Percentiles rank a stretch among this genome's conserved stretches.
These are phyloP conservation scores for Polygonum aviculare DNA, from an alignment of 148 eudicot genomes.

Conservation along the genomic window DNA sequence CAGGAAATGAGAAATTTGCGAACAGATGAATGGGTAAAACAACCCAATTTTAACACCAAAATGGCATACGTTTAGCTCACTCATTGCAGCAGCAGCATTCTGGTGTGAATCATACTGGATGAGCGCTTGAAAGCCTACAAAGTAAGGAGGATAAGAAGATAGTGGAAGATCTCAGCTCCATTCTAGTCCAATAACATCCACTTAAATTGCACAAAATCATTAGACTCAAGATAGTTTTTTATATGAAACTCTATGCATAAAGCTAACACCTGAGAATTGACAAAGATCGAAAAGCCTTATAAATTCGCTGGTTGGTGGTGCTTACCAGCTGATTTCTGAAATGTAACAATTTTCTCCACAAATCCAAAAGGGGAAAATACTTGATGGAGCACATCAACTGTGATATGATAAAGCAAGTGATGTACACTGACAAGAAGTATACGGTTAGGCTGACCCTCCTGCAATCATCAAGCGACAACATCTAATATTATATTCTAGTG, in stretches of 20 bases:
- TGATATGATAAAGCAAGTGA: slow-evolving; percentile 33
- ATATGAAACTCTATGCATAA: background rate
- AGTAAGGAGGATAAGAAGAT: slow-evolving; percentile 12
- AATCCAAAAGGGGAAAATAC: slow-evolving; percentile 35
- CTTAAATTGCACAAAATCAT: slow-evolving; percentile 5
- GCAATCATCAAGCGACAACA: slow-evolving; percentile 7
- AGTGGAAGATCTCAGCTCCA: background rate
- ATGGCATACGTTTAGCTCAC: slow-evolving; percentile 1
- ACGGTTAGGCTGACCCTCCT: slow-evolving; percentile 37
- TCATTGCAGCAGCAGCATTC: slow-evolving; percentile 4
- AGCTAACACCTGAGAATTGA: background rate
- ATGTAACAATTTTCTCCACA: slow-evolving; percentile 41
- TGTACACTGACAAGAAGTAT: slow-evolving; percentile 36
- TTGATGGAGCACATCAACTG: slow-evolving; percentile 38
- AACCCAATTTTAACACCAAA: background rate
- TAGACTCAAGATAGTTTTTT: background rate
- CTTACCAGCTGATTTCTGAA: slow-evolving; percentile 46
- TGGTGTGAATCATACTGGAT: slow-evolving; percentile 19
- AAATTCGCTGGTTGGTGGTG: background rate
- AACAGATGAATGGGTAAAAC: background rate
- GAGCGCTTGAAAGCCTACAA: slow-evolving; percentile 38
- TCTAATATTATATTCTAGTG: background rate
- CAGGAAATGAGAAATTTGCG: background rate
- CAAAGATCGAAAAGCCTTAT: background rate
- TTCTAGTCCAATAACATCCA: background rate